Evolutionary conservation across 768 basidiomycete genomes (phyloP), one percentile per base, ranked within the genome.

Genomic region (Pleurotus giganteus): DNA sequence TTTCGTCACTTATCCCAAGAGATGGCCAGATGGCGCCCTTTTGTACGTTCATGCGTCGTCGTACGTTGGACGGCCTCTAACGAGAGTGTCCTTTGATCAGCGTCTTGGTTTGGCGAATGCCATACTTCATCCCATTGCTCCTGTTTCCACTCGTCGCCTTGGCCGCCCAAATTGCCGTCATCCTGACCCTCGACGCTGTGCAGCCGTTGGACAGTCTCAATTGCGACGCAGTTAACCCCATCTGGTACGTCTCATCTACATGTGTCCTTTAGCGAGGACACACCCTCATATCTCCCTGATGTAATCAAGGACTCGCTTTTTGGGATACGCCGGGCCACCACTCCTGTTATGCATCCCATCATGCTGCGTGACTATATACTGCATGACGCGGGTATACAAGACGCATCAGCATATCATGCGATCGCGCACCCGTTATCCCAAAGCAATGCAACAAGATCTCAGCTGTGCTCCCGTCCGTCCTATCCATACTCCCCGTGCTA

Each of bases 241-340:
- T 78, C 52, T 87, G 86, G 86, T 87, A 60, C 43, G 78, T 61
- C 1, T 13, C 4, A 24, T 37, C 42, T 15, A 41, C 39, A 11
- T 7, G 27, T 43, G 23, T 27, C 26, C 36, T 44, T 24, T n/a
- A n/a, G n/a, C n/a, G n/a, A n/a, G n/a, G n/a, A n/a, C n/a, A 29
- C 6, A 24, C 41, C 56, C 3, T 45, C 23, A 29, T 17, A 49
- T 61, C 27, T 49, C 19, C 45, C 41, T 44, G 7, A 47, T 37
- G 27, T 43, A 21, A 1, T 52, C 9, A 34, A 88, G 86, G 86
- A 74, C 81, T 27, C 81, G 86, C 42, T 76, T 87, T 53, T 59
- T 85, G n/a, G 79, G 81, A 34, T 87, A 86, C 60, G 79, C 84
- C 11, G 86, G 84, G 5, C 62, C 76, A 5, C 77, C 85, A 0